Percentiles rank a stretch among this genome's conserved stretches.
These are phyloP conservation scores for Penicillium macrosclerotiorum DNA, from an alignment of 495 filamentous ascomycete species.

Conservation along the genomic window DNA sequence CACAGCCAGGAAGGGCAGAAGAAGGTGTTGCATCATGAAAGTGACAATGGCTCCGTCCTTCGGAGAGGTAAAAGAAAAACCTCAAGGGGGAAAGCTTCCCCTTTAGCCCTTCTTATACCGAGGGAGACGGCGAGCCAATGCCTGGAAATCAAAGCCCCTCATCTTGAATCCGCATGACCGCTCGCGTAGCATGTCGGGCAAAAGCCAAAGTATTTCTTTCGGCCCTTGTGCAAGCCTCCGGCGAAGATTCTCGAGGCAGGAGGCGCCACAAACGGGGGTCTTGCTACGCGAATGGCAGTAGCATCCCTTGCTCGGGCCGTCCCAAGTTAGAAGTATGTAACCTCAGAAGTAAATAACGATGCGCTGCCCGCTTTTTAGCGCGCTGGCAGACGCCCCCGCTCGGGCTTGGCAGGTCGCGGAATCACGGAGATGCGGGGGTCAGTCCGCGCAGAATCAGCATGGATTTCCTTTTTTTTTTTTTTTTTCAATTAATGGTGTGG, in stretches of 20 bases:
- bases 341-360: neutral
- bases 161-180: neutral
- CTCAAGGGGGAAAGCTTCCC: neutral
- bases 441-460: neutral
- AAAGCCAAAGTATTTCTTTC: neutral
- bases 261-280: too few species aligned
- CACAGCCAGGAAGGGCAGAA: slow-evolving; percentile 8
- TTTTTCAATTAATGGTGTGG: too few species aligned
- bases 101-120: neutral
- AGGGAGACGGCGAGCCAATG: neutral
- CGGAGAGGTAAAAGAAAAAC: too few species aligned
- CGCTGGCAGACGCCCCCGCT: too few species aligned
- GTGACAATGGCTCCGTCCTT: too few species aligned
- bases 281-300: too few species aligned
- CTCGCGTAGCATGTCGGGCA: neutral
- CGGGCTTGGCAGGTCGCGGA: neutral
- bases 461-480: too few species aligned
- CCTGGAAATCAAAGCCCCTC: neutral
- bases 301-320: too few species aligned
- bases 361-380: too few species aligned
- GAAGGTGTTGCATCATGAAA: slow-evolving; percentile 4
- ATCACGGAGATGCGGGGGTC: neutral
- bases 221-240: neutral
- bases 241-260: too few species aligned
- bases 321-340: neutral